Base-by-base conservation (phyloP, 257 asterid genomes). In the Solanum lycopersicoides region DNA sequence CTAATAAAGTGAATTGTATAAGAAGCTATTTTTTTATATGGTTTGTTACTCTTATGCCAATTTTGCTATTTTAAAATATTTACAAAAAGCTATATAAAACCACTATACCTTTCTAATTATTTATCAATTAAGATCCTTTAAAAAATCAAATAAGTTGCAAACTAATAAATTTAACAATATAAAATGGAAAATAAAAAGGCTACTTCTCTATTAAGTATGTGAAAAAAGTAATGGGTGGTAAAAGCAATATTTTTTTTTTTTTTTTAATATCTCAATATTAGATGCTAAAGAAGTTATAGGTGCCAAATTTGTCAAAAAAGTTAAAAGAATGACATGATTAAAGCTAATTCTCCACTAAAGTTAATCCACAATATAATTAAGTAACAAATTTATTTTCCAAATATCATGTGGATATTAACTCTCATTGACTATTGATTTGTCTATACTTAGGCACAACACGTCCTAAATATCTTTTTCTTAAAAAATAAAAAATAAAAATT, bases 261-360 rank as follows among this genome's bases (percentile, higher is more conserved):
- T 10, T 28, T 28, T 12, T 1, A 6, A 18, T 73, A 14, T 4
- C 32, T 14, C n/a, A 80, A 47, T 4, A 20, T 30, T 30, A n/a
- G 30, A 30, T 30, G 68, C 11, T 47, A 30, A 35, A 47, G 68
- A 50, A 80, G 12, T 3, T 18, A 28, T 28, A 5, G 7, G 85
- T 15, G 68, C 20, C 85, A 45, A 80, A 80, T 80, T 80, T 80
- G 85, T 80, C 68, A 80, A 80, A 80, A 80, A 80, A 30, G 85
- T 47, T 47, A 47, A 18, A 47, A 80, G 68, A 30, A 18, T 16
- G 68, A 80, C 39, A 80, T 80, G 85, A 47, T 80, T 80, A 80
- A 80, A 80, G 85, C 3, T 80, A 45, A 80, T 28, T 80, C 1
- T 47, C 84, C 85, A 47, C 68, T 9, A 47, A 80, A 15, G 35